phyloP scores from a whole-genome alignment of 164 flowering plant genomes.

The Aristolochia contorta region DNA sequence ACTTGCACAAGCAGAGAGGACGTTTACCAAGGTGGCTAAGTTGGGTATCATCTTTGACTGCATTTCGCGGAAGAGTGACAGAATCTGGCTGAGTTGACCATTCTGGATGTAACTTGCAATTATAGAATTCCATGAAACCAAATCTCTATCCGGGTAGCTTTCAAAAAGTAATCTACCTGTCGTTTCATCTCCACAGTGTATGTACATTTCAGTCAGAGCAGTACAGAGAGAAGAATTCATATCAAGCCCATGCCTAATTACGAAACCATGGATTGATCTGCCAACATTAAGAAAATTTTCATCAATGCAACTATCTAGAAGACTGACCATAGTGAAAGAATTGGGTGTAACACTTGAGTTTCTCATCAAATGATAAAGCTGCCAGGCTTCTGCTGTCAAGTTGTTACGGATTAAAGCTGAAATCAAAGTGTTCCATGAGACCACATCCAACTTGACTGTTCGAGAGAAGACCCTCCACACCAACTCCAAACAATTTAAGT shows the following conservation, averaged over 20 bases:
- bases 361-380: conserved; percentile 21
- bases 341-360: conserved; percentile 25
- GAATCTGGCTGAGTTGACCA: conserved; percentile 24
- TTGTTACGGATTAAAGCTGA: conserved; percentile 18
- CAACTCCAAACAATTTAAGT: conserved; percentile 19
- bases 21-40: conserved; percentile 29
- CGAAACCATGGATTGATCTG: conserved; percentile 35
- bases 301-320: conserved; percentile 28
- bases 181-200: conserved; percentile 34
- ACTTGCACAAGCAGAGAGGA: conserved; percentile 33
- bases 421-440: conserved; percentile 45
- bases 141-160: conserved; percentile 26
- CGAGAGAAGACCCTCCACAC: conserved; percentile 19
- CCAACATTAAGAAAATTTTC: conserved; percentile 23
- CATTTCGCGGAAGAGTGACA: conserved; percentile 36
- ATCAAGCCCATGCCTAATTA: conserved; percentile 27
- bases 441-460: conserved; percentile 23
- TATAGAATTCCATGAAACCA: conserved; percentile 59
- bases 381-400: conserved; percentile 16
- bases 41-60: conserved; percentile 31
- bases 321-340: conserved; percentile 35
- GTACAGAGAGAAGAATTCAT: conserved; percentile 27
- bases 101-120: conserved; percentile 33
- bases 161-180: conserved; percentile 34
- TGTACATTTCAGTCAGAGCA: conserved; percentile 51